These are phyloP conservation scores for Xylaria sp. DNA, from an alignment of 2,329 filamentous ascomycete genomes.

Conservation along the genomic window DNA sequence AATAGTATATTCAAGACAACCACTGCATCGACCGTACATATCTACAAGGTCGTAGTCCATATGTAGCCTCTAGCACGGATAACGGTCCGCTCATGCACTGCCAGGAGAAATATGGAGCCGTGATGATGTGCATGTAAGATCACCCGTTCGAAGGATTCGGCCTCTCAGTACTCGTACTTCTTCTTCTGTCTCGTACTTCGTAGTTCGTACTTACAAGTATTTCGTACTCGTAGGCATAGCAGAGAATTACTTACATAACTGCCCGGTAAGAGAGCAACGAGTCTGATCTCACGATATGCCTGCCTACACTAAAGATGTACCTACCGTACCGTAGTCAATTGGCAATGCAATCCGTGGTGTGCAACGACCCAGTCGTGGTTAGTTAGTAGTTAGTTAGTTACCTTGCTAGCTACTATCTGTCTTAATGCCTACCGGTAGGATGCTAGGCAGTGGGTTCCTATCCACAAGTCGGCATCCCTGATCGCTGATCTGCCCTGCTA, in stretches of 20 bases:
- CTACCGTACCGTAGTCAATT: too few relatives aligned
- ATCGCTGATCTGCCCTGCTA: background rate
- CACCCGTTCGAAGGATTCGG: constrained; percentile 14
- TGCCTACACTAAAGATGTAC: too few relatives aligned
- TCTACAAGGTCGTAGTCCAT: background rate
- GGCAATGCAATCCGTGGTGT: too few relatives aligned
- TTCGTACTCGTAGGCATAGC: background rate
- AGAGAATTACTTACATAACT: background rate
- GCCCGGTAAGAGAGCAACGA: too few relatives aligned
- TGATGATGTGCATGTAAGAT: constrained; percentile 19
- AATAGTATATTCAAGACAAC: background rate
- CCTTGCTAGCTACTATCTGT: too few relatives aligned
- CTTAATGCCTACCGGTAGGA: background rate
- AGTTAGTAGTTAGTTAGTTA: too few relatives aligned
- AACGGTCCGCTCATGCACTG: constrained; percentile 26
- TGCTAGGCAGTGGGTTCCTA: too few relatives aligned
- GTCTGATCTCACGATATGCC: too few relatives aligned
- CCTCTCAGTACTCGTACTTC: background rate
- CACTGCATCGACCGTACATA: background rate
- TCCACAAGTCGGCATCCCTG: background rate
- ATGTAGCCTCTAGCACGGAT: constrained; percentile 16
- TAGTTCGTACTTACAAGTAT: too few relatives aligned
- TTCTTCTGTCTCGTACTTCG: background rate
- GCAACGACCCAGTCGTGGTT: too few relatives aligned
- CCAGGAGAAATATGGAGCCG: constrained; percentile 16